These are phyloP conservation scores for Drechslera avenae DNA, from an alignment of 2,329 filamentous ascomycete genomes.

Conservation along the genomic window DNA sequence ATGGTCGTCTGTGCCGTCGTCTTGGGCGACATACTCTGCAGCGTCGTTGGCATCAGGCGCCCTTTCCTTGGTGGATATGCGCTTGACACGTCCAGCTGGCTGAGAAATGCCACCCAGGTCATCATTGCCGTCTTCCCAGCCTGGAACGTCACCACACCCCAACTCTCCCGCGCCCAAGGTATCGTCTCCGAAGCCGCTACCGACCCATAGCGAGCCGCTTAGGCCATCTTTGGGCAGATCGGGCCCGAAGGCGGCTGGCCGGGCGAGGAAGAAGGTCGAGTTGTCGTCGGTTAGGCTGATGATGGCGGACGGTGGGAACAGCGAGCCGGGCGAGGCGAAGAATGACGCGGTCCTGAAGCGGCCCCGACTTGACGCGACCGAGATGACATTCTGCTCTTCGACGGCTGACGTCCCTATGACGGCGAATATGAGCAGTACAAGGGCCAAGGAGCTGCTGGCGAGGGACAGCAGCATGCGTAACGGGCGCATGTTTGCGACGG, in stretches of 20 bases:
- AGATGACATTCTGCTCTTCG: conserved; percentile 21
- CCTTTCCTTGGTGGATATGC: conserved; percentile 7
- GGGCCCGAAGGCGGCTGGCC: conserved; percentile 92
- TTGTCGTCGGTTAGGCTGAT: conserved; percentile 98
- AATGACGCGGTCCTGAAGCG: conserved; percentile 53
- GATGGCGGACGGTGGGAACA: conserved; percentile 93
- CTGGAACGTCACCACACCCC: conserved; percentile 92
- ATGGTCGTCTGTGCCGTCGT: conserved; percentile 86
- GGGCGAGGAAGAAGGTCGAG: conserved; percentile 92
- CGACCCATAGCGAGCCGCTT: conserved; percentile 91
- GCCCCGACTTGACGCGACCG: conserved; percentile 35
- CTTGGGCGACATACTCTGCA: conserved; percentile 35
- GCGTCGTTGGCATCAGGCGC: neutral
- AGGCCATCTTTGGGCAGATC: conserved; percentile 74
- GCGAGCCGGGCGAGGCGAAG: conserved; percentile 69
- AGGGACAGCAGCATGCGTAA: conserved; percentile 50
- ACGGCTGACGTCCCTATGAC: conserved; percentile 32
- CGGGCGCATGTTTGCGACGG: conserved; percentile 42
- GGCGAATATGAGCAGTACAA: conserved; percentile 52
- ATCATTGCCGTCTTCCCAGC: conserved; percentile 69
- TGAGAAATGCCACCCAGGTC: conserved; percentile 11
- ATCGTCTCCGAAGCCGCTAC: conserved; percentile 88
- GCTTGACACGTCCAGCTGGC: conserved; percentile 1
- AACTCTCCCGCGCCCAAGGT: conserved; percentile 72
- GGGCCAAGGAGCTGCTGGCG: conserved; percentile 49